Conservation (phyloP, 2,329 filamentous ascomycete species). For the Colletotrichum australisinense region DNA sequence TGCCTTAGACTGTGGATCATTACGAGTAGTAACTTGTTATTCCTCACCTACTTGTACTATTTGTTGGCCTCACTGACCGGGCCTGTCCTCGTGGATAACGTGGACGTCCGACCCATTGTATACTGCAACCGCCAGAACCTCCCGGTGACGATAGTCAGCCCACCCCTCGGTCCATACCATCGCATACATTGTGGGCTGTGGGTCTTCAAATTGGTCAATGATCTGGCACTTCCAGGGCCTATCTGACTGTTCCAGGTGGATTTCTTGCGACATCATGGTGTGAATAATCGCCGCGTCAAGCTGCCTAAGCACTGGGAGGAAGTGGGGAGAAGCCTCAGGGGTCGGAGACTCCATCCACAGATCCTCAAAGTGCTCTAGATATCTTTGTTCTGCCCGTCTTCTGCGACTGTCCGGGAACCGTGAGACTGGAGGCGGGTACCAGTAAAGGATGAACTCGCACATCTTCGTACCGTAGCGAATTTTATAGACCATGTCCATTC, state of each 20-base stretch:
- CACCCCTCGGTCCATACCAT: neutral
- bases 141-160: neutral
- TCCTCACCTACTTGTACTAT: neutral
- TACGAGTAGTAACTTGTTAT: neutral
- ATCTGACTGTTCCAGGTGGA: neutral
- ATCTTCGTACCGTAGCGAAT: neutral
- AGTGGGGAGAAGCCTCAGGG: neutral
- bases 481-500: neutral
- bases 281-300: neutral
- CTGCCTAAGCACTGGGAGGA: neutral
- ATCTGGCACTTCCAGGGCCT: neutral
- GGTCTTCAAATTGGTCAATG: neutral
- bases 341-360: neutral
- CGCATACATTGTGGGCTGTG: neutral
- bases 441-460: neutral
- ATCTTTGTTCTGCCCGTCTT: neutral
- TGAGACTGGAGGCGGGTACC: neutral
- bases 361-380: neutral
- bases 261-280: neutral
- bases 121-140: neutral
- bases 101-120: neutral
- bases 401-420: neutral
- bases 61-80: neutral
- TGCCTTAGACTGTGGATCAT: neutral
- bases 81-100: neutral